A percentile compares a stretch with the other conserved stretches of the same genome.
These are phyloP conservation scores for Trichoderma gracile DNA, from an alignment of 2,329 filamentous ascomycete species.

Conservation along the genomic window DNA sequence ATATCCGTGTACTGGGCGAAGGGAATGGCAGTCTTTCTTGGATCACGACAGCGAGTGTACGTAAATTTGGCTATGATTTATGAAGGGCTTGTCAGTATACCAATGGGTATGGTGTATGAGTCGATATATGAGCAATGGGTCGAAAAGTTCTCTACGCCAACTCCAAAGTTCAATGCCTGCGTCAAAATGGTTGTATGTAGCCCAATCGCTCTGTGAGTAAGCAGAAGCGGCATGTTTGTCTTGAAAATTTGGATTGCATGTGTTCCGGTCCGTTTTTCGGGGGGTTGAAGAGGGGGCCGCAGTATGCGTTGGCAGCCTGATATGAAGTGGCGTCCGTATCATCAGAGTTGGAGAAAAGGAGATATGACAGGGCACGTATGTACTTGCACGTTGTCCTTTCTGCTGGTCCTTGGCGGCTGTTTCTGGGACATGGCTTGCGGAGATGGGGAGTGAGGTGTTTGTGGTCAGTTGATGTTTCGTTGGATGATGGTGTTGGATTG, in stretches of 20 bases:
- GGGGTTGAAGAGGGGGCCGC: background rate
- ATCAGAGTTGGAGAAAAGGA: background rate
- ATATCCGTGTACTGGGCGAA: background rate
- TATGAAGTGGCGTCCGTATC: constrained; percentile 1
- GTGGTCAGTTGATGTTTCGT: background rate
- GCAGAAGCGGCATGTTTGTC: too few relatives aligned
- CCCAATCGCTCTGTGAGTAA: too few relatives aligned
- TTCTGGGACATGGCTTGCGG: background rate
- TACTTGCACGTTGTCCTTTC: background rate
- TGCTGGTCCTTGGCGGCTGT: too few relatives aligned
- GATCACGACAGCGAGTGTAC: background rate
- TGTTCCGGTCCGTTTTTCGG: background rate
- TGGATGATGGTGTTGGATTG: background rate
- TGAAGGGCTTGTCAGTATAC: background rate
- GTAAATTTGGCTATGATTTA: background rate
- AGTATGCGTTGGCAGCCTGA: constrained; percentile 10
- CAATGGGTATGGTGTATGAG: too few relatives aligned
- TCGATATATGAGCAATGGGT: background rate
- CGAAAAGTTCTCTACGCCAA: background rate
- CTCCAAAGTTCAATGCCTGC: too few relatives aligned
- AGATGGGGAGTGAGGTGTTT: background rate
- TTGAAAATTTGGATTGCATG: too few relatives aligned
- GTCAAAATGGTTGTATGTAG: background rate
- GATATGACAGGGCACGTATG: background rate
- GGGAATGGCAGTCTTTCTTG: background rate